A percentile compares a stretch with the other conserved stretches of the same genome.
Conservation (phyloP, 129 eudicot genomes). For the Saussurea involucrata region DNA sequence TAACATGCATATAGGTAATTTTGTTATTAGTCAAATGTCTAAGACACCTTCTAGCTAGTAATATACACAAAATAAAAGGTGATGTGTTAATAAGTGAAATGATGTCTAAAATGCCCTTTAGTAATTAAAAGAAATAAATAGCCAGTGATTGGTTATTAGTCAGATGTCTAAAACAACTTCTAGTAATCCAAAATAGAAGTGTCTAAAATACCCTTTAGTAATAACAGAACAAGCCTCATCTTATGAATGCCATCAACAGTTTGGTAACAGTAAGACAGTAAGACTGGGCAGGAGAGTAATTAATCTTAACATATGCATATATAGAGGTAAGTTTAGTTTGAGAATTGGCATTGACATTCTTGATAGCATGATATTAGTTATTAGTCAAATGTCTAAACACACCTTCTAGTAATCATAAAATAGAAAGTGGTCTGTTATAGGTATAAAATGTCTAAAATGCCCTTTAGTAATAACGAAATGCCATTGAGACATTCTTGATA, state of each 20-base stretch:
- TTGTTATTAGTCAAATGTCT: too few relatives aligned
- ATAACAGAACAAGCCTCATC: background rate
- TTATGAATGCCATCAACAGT: background rate
- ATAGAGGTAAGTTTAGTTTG: background rate
- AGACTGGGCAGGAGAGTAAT: background rate
- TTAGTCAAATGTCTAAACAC: background rate
- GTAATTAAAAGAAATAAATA: too few relatives aligned
- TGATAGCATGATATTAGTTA: background rate
- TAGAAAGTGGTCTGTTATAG: too few relatives aligned
- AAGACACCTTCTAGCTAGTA: too few relatives aligned
- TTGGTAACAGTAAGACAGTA: background rate
- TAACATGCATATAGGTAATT: background rate
- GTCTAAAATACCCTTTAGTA: background rate
- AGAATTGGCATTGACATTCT: background rate
- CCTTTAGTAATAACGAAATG: too few relatives aligned
- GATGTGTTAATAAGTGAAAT: too few relatives aligned
- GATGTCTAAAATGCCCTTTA: background rate
- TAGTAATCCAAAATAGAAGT: too few relatives aligned
- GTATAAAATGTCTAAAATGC: too few relatives aligned
- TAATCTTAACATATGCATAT: background rate
- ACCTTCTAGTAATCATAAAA: background rate
- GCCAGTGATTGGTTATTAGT: too few relatives aligned
- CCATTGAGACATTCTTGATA: too few relatives aligned
- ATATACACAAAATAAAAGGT: too few relatives aligned
- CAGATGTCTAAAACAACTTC: too few relatives aligned